Conservation (phyloP, 345 rosid genomes). For the Bruguiera parviflora region DNA sequence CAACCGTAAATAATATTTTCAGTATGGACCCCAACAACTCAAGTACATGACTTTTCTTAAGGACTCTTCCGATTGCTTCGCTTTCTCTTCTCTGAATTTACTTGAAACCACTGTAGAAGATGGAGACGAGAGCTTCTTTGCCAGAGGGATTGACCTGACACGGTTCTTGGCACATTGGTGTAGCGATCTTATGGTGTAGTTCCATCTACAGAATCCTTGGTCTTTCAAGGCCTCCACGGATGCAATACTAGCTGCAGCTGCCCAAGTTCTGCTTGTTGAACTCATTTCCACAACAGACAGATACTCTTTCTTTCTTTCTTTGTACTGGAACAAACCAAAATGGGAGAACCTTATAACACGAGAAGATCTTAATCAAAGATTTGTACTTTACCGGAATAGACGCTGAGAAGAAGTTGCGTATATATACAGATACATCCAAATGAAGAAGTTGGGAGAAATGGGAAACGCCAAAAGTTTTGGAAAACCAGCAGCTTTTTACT, state of each 20-base stretch:
- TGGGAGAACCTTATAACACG: neutral
- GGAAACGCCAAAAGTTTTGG: too few relatives aligned
- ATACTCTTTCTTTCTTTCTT: neutral
- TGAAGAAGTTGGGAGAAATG: too few relatives aligned
- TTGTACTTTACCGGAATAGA: too few relatives aligned
- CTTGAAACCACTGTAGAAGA: conserved; percentile 9
- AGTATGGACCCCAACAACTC: conserved; percentile 24
- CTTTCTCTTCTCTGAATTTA: conserved; percentile 9
- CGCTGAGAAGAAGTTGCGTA: too few relatives aligned
- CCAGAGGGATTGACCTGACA: conserved; percentile 12
- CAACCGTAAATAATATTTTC: neutral
- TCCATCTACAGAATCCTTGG: conserved; percentile 48
- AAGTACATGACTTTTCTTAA: conserved; percentile 19
- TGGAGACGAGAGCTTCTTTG: conserved; percentile 17
- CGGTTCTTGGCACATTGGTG: conserved; percentile 21
- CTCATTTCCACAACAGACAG: conserved; percentile 16
- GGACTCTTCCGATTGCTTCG: conserved; percentile 18
- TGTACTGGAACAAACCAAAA: neutral
- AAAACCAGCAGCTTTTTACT: too few relatives aligned
- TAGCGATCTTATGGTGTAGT: conserved; percentile 19
- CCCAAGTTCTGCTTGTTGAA: conserved; percentile 36
- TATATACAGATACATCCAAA: too few relatives aligned
- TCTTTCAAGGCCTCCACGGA: conserved; percentile 42
- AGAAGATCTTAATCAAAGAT: too few relatives aligned
- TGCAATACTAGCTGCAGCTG: conserved; percentile 35